A percentile compares a stretch with the other conserved stretches of the same genome.
Evolutionary conservation across 495 filamentous ascomycete genomes (phyloP).

Genomic region (Penicillium coprophilum): DNA sequence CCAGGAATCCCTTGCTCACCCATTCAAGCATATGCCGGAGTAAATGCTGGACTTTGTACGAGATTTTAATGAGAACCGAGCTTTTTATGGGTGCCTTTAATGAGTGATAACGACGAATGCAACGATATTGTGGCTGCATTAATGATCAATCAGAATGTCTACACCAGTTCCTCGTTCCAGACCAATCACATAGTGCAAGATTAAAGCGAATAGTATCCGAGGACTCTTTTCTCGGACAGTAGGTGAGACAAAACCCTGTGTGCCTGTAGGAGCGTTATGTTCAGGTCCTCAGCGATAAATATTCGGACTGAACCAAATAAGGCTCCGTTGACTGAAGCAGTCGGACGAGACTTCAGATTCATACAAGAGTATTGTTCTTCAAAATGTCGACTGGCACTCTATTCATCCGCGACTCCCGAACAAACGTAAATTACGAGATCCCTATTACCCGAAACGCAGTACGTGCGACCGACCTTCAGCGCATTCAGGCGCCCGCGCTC

Average conservation of each 20-base stretch:
- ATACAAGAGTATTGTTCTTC: background rate
- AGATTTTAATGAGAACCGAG: background rate
- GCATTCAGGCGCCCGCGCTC: slow-evolving; percentile 36
- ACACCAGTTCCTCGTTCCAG: background rate
- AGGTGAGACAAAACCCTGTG: background rate
- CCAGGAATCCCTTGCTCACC: slow-evolving; percentile 59
- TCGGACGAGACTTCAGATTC: background rate
- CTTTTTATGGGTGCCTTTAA: background rate
- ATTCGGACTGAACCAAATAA: background rate
- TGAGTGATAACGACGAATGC: slow-evolving; percentile 11
- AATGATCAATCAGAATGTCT: background rate
- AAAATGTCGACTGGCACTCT: slow-evolving; percentile 38
- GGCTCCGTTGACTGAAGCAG: background rate
- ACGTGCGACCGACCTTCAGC: slow-evolving; percentile 47
- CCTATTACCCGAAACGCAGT: slow-evolving; percentile 52
- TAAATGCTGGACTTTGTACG: slow-evolving; percentile 23
- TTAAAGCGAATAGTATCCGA: background rate
- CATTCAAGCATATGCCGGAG: slow-evolving; percentile 62
- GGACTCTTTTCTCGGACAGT: too few species aligned
- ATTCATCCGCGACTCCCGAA: slow-evolving; percentile 51
- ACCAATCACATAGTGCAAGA: background rate
- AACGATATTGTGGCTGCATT: slow-evolving; percentile 9
- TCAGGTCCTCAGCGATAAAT: background rate
- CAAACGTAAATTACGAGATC: slow-evolving; percentile 47
- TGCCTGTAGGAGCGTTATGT: background rate